Evolutionary conservation across 441 rosid genomes (phyloP), one percentile per base, ranked within the genome.

Genomic region (Rhodomyrtus psidioides): DNA sequence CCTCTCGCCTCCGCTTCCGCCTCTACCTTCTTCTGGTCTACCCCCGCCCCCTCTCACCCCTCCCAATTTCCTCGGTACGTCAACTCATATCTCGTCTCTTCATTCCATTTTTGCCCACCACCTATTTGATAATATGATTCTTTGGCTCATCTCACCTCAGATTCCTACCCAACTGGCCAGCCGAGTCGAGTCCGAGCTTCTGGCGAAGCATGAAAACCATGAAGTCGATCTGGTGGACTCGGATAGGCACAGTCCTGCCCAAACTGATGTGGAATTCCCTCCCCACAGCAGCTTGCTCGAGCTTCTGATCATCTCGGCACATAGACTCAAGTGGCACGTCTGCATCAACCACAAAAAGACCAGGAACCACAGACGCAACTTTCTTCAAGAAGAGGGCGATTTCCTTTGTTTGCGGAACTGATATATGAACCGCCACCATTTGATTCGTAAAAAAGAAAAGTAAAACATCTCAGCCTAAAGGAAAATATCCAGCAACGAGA

Each of bases 181-280:
- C n/a, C n/a, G n/a, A n/a, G n/a, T n/a, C n/a, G n/a, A n/a, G n/a
- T n/a, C n/a, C n/a, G 87, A 95, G 96, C 89, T 93, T 95, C 90
- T 97, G 99, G 84, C 96, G 93, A 92, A 95, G 98, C 96, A 94
- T 91, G 53, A 94, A 83, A 60, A 95, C 91, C 17, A 95, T 82
- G 2, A 98, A 96, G 91, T 91, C 95, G 87, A 97, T 94, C 83
- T 96, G 99, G 86, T 97, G 98, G 75, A 96, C 95, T 34, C 99
- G 92, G 30, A 97, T 88, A 3, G 98, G 96, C 26, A 96, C 95
- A 3, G 94, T 94, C 83, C 98, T 93, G 75, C 99, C 99, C 86
- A 97, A 91, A 88, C 99, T 97, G 75, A 97, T 92, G 81, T 97
- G 98, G 85, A 96, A 96, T 85, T 93, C 93, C 90, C 93, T 93